Conservation (phyloP, 2,329 filamentous ascomycete species). For the Penicillium polonicum region DNA sequence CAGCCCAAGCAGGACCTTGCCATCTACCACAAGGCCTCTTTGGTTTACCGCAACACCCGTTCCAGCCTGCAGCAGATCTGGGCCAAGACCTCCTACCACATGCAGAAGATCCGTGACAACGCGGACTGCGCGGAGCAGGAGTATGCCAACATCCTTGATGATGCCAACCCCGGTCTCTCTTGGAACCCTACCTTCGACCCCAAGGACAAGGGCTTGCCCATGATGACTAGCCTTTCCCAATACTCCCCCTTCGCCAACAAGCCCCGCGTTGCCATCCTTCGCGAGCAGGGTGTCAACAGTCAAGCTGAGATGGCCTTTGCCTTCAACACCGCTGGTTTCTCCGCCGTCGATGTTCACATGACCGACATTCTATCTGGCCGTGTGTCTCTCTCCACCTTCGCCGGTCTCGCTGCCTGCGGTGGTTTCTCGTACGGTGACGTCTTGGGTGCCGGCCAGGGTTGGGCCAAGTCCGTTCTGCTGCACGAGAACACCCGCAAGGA, state of each 20-base stretch:
- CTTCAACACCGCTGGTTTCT: constrained; percentile 87
- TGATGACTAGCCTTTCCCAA: constrained; percentile 61
- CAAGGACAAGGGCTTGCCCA: constrained; percentile 70
- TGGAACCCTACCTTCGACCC: constrained; percentile 82
- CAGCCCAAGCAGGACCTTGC: constrained; percentile 70
- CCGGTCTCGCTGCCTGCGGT: constrained; percentile 88
- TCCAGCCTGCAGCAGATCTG: constrained; percentile 80
- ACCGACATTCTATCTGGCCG: constrained; percentile 79
- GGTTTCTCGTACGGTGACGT: constrained; percentile 95
- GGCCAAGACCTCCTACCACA: constrained; percentile 82
- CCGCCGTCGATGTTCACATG: constrained; percentile 94
- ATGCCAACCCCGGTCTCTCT: constrained; percentile 75
- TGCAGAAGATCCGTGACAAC: constrained; percentile 90
- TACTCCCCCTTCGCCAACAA: constrained; percentile 58
- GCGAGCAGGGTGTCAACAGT: constrained; percentile 94
- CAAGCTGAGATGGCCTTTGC: constrained; percentile 98
- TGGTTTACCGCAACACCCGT: constrained; percentile 69
- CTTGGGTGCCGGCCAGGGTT: constrained; percentile 91
- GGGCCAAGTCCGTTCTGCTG: constrained; percentile 89
- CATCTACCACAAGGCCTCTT: constrained; percentile 68
- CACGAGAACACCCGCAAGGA: constrained; percentile 73
- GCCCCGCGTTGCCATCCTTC: constrained; percentile 83
- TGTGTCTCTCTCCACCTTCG: constrained; percentile 76
- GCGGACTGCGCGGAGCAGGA: constrained; percentile 82
- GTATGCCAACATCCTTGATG: constrained; percentile 70